A percentile compares a stretch with the other conserved stretches of the same genome.
phyloP scores from a whole-genome alignment of 2,329 filamentous ascomycete genomes.

The Aspergillus latus region DNA sequence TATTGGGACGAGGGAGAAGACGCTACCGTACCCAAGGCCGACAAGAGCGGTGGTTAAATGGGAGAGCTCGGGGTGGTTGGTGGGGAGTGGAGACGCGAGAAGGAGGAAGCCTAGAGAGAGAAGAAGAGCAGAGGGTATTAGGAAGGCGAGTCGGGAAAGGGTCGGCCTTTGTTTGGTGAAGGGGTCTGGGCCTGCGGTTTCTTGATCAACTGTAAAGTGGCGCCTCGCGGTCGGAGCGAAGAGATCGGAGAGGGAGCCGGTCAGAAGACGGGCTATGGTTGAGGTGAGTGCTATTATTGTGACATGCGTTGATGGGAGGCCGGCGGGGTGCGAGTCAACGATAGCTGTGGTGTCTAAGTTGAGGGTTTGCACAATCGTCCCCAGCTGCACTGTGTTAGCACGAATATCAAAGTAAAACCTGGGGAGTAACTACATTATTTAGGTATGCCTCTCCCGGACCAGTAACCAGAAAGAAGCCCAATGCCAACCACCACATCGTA shows the following conservation, averaged over 20 bases:
- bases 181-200: constrained; percentile 41
- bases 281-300: constrained; percentile 89
- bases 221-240: constrained; percentile 67
- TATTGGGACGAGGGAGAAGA: constrained; percentile 86
- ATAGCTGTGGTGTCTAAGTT: constrained; percentile 61
- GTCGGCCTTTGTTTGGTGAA: constrained; percentile 43
- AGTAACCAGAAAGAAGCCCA: constrained; percentile 88
- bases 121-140: constrained; percentile 71
- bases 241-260: constrained; percentile 83
- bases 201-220: constrained; percentile 54
- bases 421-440: constrained; percentile 65
- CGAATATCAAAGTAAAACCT: neutral
- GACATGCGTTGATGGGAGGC: constrained; percentile 75
- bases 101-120: constrained; percentile 74
- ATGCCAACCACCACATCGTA: constrained; percentile 94
- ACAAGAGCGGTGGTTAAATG: constrained; percentile 82
- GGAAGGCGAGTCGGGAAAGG: constrained; percentile 77
- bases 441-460: constrained; percentile 97
- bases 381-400: constrained; percentile 51
- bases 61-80: constrained; percentile 75
- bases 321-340: constrained; percentile 54
- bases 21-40: constrained; percentile 87
- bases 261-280: constrained; percentile 84
- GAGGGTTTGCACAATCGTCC: constrained; percentile 86
- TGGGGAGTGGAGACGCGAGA: constrained; percentile 76